Evolutionary conservation across 371 early-diverging fungal genomes (phyloP).

Genomic region (Actinomucor elegans): DNA sequence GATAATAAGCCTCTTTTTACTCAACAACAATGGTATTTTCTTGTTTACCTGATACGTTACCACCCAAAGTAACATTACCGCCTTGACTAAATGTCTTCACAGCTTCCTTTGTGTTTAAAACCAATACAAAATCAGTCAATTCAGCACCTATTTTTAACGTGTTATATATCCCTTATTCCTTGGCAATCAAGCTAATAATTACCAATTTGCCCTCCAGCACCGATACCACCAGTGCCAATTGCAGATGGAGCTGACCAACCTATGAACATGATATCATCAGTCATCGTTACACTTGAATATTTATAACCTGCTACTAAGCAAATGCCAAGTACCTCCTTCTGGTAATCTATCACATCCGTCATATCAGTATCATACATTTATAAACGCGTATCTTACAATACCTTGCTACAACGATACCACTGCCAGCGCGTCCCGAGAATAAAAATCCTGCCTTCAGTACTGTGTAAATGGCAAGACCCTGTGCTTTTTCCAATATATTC

Average conservation of each 20-base stretch:
- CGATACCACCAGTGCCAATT: slow-evolving; percentile 78
- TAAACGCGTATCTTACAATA: slow-evolving; percentile 5
- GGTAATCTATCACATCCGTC: slow-evolving; percentile 25
- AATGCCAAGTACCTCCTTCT: slow-evolving; percentile 44
- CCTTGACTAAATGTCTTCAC: slow-evolving; percentile 89
- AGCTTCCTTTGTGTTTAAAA: slow-evolving; percentile 84
- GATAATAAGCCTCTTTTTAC: background rate
- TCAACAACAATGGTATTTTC: no score
- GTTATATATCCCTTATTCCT: background rate
- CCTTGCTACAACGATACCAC: slow-evolving; percentile 90
- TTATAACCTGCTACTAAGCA: no score
- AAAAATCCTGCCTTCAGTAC: slow-evolving; percentile 93
- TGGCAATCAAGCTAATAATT: background rate
- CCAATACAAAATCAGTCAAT: slow-evolving; percentile 91
- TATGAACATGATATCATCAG: slow-evolving; percentile 8
- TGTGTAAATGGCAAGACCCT: slow-evolving; percentile 90
- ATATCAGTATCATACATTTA: background rate
- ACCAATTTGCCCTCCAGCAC: slow-evolving; percentile 93
- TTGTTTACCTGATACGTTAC: slow-evolving; percentile 71
- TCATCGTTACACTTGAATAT: background rate
- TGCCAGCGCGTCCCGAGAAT: slow-evolving; percentile 90
- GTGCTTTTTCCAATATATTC: slow-evolving; percentile 72
- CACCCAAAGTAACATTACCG: slow-evolving; percentile 94
- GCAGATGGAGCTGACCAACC: slow-evolving; percentile 83
- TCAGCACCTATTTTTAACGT: slow-evolving; percentile 66